A percentile compares a stretch with the other conserved stretches of the same genome.
Conservation (phyloP, 1,284 basidiomycete genomes). For the Ustilago bromivora region DNA sequence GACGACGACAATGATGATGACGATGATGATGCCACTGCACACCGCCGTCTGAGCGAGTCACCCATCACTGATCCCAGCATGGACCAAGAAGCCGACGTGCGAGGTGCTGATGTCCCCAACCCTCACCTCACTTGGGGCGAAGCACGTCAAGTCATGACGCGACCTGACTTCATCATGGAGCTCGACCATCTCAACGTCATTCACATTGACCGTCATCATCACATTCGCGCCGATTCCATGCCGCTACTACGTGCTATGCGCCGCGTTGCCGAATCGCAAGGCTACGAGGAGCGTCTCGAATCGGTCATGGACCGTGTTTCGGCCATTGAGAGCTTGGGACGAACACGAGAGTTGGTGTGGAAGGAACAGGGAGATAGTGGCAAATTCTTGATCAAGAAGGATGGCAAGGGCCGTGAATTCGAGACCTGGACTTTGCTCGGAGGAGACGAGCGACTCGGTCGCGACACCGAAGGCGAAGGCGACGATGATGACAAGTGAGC, state of each 20-base stretch:
- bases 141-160: constrained; percentile 64
- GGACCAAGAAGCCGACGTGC: constrained; percentile 52
- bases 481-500: constrained; percentile 14
- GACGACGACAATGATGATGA: constrained; percentile 52
- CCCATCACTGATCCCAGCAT: constrained; percentile 51
- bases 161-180: constrained; percentile 61
- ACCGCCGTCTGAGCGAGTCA: constrained; percentile 40
- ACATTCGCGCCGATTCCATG: constrained; percentile 64
- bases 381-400: constrained; percentile 60
- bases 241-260: constrained; percentile 62
- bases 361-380: constrained; percentile 64
- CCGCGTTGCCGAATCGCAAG: constrained; percentile 53
- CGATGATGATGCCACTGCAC: constrained; percentile 18
- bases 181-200: constrained; percentile 62
- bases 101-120: constrained; percentile 59
- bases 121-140: constrained; percentile 65
- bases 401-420: constrained; percentile 57
- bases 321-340: constrained; percentile 59
- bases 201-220: constrained; percentile 63
- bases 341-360: constrained; percentile 61
- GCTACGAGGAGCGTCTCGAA: constrained; percentile 59
- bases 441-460: constrained; percentile 61
- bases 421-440: constrained; percentile 62
- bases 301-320: constrained; percentile 65
- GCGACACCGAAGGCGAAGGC: constrained; percentile 45